Conservation (phyloP, 2,329 filamentous ascomycete species). For the Fusarium mundagurra region DNA sequence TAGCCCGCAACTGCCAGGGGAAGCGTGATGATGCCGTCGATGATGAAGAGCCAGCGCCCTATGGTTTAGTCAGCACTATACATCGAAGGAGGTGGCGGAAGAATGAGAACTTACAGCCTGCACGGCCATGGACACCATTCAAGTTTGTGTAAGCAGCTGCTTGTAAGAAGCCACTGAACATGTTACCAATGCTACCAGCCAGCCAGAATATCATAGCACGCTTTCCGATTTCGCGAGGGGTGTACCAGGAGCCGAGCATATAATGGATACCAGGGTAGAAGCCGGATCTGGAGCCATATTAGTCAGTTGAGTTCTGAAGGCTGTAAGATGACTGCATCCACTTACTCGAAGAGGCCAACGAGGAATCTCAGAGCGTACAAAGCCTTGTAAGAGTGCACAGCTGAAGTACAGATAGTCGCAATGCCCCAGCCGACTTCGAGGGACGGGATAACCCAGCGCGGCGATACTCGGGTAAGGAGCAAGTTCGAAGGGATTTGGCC, state of each 20-base stretch:
- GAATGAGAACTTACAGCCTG: background rate
- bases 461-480: slow-evolving; percentile 28
- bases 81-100: accelerated
- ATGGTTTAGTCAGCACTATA: accelerated
- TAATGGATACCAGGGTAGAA: slow-evolving; percentile 55
- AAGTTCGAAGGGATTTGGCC: slow-evolving; percentile 40
- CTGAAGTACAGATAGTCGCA: slow-evolving; percentile 13
- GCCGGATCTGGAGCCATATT: slow-evolving; percentile 55
- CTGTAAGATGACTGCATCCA: background rate
- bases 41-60: slow-evolving; percentile 49
- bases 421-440: slow-evolving; percentile 24
- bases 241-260: slow-evolving; percentile 39
- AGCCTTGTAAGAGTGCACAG: slow-evolving; percentile 16
- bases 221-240: slow-evolving; percentile 35
- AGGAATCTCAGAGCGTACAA: slow-evolving; percentile 30
- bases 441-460: slow-evolving; percentile 11
- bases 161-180: slow-evolving; percentile 32
- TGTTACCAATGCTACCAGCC: slow-evolving; percentile 22
- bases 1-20: slow-evolving; percentile 34
- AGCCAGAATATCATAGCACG: slow-evolving; percentile 34
- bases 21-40: slow-evolving; percentile 47
- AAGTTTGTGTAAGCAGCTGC: slow-evolving; percentile 27
- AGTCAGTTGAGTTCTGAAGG: slow-evolving; percentile 40
- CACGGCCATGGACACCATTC: slow-evolving; percentile 21
- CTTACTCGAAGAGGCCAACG: slow-evolving; percentile 33